Base-by-base conservation (phyloP, 805 yeast species). In the Lipomyces sp. region DNA sequence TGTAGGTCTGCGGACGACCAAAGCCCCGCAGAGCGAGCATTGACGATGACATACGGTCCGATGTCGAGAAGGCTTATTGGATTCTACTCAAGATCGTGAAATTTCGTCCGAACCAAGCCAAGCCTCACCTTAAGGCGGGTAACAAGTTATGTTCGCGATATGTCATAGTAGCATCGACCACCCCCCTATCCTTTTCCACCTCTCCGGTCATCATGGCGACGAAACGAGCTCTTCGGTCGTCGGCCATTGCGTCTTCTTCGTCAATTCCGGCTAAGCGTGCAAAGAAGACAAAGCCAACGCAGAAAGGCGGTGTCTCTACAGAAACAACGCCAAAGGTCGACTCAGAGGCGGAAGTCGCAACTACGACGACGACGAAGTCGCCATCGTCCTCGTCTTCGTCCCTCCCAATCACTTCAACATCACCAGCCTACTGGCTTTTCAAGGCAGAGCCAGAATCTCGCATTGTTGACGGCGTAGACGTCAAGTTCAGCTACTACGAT, bases 401-500 rank as follows among this genome's bases (percentile, higher is more conserved):
- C 37, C 18, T n/a, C 7, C 18, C 13, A 33, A 10, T 33, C 37
- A 1, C 22, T 24, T 14, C 34, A 16, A 39, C 22, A 39, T 11
- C 18, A 34, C 18, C 19, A 32, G 19, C 49, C 11, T 76, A 70
- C 61, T 79, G 83, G 83, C 68, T 79, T 2, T 68, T 79, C 39
- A 79, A 79, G 58, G 76, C 82, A 1, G 84, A 80, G 62, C 83
- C 83, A 1, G 66, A 67, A 39, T 55, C 75, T 0, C 63, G 83
- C 39, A 63, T 77, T 10, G 81, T 76, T 44, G 69, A 77, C 7
- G 79, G 78, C 1, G 63, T 65, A 18, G 81, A 79, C 59, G 79
- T 74, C 21, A 69, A 70, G 37, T 79, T 77, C 61, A 69, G 81
- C 4, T 65, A 79, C 5, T 67, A 66, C 7, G 78, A 74, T 28